A percentile compares a stretch with the other conserved stretches of the same genome.
These are phyloP conservation scores for Chrysanthemum makinoi DNA, from an alignment of 129 eudicot genomes.

Conservation along the genomic window DNA sequence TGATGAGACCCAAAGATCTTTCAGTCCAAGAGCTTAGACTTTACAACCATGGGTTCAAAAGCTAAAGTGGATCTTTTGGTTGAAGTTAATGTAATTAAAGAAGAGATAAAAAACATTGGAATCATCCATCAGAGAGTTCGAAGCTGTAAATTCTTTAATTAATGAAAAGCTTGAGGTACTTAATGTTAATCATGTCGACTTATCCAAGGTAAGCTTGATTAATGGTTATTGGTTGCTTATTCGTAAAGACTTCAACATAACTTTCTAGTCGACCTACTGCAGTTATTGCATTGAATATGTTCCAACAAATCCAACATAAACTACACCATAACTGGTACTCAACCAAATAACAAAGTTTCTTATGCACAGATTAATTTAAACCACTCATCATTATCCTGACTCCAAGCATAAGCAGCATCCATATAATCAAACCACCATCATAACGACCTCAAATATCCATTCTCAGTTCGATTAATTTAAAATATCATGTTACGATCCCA, in stretches of 20 bases:
- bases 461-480: too few species aligned
- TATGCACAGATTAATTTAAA: too few species aligned
- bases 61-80: constrained; percentile 49
- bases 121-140: constrained; percentile 47
- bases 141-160: constrained; percentile 51
- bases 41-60: constrained; percentile 31
- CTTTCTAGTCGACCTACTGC: constrained; percentile 27
- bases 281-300: constrained; percentile 58
- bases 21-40: constrained; percentile 46
- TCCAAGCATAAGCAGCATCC: too few species aligned
- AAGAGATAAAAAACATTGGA: constrained; percentile 63
- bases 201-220: constrained; percentile 57
- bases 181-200: constrained; percentile 51
- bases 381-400: too few species aligned
- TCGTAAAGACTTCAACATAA: constrained; percentile 6
- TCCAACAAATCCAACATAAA: too few species aligned
- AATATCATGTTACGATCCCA: too few species aligned
- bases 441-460: too few species aligned
- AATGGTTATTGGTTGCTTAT: constrained; percentile 2
- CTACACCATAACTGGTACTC: too few species aligned
- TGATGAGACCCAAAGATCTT: constrained; percentile 52
- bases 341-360: too few species aligned
- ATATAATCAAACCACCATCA: too few species aligned
- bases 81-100: constrained; percentile 41
- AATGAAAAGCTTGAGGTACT: constrained; percentile 62